Evolutionary conservation across 345 rosid genomes (phyloP).

Genomic region (Aethionema arabicum): DNA sequence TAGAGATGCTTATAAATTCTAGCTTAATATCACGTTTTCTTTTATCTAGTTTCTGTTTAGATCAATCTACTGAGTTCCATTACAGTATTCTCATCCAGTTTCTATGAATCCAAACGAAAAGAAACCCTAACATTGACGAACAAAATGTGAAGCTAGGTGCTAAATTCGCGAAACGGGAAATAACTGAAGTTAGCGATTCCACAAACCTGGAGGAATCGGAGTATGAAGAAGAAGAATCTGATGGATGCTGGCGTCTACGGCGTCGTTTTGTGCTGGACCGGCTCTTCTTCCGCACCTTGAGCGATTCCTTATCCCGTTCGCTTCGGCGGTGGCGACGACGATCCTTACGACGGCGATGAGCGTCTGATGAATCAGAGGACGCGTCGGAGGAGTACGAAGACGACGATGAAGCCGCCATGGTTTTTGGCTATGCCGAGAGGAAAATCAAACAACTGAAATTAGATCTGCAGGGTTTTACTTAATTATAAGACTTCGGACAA

Average conservation of each 20-base stretch:
- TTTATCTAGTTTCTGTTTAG: neutral
- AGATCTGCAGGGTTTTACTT: constrained; percentile 26
- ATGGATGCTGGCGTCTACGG: constrained; percentile 48
- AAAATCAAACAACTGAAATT: neutral
- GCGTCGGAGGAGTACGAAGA: constrained; percentile 44
- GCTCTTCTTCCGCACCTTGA: constrained; percentile 70
- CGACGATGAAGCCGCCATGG: constrained; percentile 77
- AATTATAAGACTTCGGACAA: constrained; percentile 2
- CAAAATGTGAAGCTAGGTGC: neutral
- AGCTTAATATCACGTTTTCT: neutral
- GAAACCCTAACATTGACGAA: neutral
- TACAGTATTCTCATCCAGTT: neutral
- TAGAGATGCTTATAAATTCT: too few species aligned
- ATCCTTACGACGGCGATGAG: constrained; percentile 51
- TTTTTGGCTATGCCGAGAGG: neutral
- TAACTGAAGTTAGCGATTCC: neutral
- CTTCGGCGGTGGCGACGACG: constrained; percentile 42
- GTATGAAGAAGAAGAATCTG: constrained; percentile 56
- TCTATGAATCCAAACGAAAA: neutral
- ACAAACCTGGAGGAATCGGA: constrained; percentile 65
- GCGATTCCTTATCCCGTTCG: constrained; percentile 53
- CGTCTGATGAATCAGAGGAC: constrained; percentile 53
- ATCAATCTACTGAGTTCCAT: neutral
- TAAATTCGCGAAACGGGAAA: neutral
- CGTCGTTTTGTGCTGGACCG: constrained; percentile 58